Evolutionary conservation across 306 rosid genomes (phyloP).

Genomic region (Castanospermum australe): DNA sequence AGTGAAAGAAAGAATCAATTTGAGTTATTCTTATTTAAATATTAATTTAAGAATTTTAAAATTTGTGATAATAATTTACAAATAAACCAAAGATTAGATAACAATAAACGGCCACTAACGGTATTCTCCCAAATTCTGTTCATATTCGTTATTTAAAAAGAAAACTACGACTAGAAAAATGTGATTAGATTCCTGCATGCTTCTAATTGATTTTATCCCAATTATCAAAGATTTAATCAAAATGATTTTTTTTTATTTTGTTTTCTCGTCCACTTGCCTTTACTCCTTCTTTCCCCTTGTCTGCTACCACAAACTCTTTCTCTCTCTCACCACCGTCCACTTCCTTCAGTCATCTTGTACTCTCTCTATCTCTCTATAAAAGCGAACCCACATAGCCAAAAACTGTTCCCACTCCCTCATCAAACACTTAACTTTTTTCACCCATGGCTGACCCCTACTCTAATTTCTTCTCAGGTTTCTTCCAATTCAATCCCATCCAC

Average conservation of each 20-base stretch:
- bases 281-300: background rate
- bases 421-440: background rate
- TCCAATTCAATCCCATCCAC: constrained; percentile 4
- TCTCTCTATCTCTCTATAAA: constrained; percentile 24
- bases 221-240: too few species aligned
- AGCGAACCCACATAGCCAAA: background rate
- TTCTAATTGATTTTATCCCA: too few species aligned
- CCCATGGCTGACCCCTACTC: constrained; percentile 28
- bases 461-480: constrained; percentile 6
- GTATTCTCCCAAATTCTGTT: too few species aligned
- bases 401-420: constrained; percentile 5
- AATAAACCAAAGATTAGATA: too few species aligned
- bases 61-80: too few species aligned
- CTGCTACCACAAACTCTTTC: background rate
- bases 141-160: too few species aligned
- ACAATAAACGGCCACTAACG: too few species aligned
- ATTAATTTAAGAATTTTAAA: too few species aligned
- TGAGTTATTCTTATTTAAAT: too few species aligned
- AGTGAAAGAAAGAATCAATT: too few species aligned
- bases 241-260: background rate
- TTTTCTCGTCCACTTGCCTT: background rate
- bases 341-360: constrained; percentile 10
- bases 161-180: too few species aligned
- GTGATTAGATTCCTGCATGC: too few species aligned
- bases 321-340: background rate